Percentiles rank a stretch among this genome's conserved stretches.
These are phyloP conservation scores for Anthracocystis walkeri DNA, from an alignment of 1,284 basidiomycete genomes.

Conservation along the genomic window DNA sequence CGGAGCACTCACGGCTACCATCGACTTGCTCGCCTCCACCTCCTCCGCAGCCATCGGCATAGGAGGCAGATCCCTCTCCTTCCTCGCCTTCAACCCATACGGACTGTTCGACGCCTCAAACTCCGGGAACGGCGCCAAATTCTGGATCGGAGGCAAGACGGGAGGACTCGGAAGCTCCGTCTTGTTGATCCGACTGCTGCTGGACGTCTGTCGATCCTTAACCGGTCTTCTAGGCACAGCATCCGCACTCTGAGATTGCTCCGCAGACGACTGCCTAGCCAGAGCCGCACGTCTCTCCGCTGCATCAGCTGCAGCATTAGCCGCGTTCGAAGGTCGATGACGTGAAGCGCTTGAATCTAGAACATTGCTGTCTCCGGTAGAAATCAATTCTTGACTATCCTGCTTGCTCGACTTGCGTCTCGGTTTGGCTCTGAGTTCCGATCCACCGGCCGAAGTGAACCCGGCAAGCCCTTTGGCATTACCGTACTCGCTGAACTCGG, in stretches of 20 bases:
- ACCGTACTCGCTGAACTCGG: constrained; percentile 44
- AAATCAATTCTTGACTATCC: constrained; percentile 27
- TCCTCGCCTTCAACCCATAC: neutral
- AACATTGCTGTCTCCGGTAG: constrained; percentile 8
- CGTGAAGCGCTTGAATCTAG: constrained; percentile 9
- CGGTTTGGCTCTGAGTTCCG: constrained; percentile 31
- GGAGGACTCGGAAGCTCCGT: constrained; percentile 43
- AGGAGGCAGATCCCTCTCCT: constrained; percentile 43
- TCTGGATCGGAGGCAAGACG: constrained; percentile 52
- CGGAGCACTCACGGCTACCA: constrained; percentile 31
- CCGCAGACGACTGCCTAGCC: constrained; percentile 16
- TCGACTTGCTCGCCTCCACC: constrained; percentile 6
- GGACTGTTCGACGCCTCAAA: neutral
- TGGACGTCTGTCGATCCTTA: constrained; percentile 30
- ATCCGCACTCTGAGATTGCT: constrained; percentile 3
- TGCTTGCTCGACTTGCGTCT: constrained; percentile 27
- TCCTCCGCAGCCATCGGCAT: constrained; percentile 39
- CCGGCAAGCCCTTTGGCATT: constrained; percentile 56
- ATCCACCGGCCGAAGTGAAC: constrained; percentile 53
- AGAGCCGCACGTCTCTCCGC: constrained; percentile 47
- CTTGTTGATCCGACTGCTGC: constrained; percentile 24
- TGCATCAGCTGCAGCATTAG: constrained; percentile 48
- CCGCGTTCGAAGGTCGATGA: constrained; percentile 34
- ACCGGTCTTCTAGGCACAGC: constrained; percentile 18
- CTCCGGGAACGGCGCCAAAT: constrained; percentile 52